Base-by-base conservation (phyloP, 192 early-diverging fungal genomes). In the Coemansia biformis region DNA sequence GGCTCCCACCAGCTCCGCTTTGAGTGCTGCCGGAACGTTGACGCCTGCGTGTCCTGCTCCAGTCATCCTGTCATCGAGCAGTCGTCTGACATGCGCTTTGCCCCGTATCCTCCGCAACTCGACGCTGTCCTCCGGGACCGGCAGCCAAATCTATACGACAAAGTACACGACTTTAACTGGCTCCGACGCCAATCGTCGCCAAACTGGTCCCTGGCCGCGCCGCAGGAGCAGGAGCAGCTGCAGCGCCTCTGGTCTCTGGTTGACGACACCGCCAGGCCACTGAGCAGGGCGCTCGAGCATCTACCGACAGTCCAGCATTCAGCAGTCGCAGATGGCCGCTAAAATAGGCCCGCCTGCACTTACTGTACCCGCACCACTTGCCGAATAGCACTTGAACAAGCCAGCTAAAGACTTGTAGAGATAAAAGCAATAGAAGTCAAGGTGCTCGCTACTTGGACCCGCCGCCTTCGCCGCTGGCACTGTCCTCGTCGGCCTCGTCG, bases 111-210 rank as follows among this genome's bases (percentile, higher is more conserved):
- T 23, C 4, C 13, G 2, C 33, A 28, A 53, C 62, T 80, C n/a
- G 46, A 45, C 8, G 38, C 59, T 13, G 40, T 48, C 23, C 38
- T 42, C 41, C 5, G 8, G 1, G 29, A 8, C 29, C 7, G 1
- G 29, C 29, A 37, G 22, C 43, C 56, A 13, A 84, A 78, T 54
- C 67, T 70, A 37, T 86, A 71, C 58, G 67, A 77, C 43, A 51
- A 62, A 15, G 85, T 93, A 12, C 87, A 96, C 50, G 92, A 96
- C 50, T 96, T 96, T 52, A 91, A 91, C 63, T 96, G 92, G 92
- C 64, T 93, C 19, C 78, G 72, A 33, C 77, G 88, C 36, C 80
- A 83, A 52, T 79, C 77, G 7, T 87, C 85, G 24, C 90, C 90
- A 13, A 83, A 92, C 63, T 92, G 90, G 90, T 52, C 52, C 5